These are phyloP conservation scores for Rhododendron kiyosumense DNA, from an alignment of 148 eudicot genomes.

Conservation along the genomic window DNA sequence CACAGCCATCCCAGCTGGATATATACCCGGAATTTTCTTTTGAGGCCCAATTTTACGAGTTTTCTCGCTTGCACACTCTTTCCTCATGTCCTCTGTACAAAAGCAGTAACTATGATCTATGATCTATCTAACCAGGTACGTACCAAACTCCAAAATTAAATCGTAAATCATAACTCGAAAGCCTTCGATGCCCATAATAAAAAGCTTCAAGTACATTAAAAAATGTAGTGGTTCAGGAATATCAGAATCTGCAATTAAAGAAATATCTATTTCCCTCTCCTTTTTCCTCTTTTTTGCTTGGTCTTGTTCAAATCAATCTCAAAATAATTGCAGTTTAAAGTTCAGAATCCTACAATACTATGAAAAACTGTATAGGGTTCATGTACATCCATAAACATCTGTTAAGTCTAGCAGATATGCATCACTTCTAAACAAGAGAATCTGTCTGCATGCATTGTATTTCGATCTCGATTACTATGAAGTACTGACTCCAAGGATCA, in stretches of 20 bases:
- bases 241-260: neutral
- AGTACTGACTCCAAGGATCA: neutral
- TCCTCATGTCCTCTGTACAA: too few relatives aligned
- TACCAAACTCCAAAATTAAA: neutral
- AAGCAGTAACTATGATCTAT: too few relatives aligned
- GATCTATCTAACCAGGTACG: neutral
- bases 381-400: too few relatives aligned
- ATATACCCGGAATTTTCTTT: neutral
- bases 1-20: neutral
- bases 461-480: too few relatives aligned
- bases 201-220: neutral
- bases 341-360: too few relatives aligned
- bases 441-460: neutral
- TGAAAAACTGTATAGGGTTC: too few relatives aligned
- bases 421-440: neutral
- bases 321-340: too few relatives aligned
- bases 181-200: neutral
- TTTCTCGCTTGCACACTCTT: neutral
- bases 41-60: neutral
- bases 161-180: neutral
- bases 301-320: too few relatives aligned
- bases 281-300: too few relatives aligned
- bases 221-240: neutral
- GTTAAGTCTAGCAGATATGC: neutral
- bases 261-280: neutral